Percentiles rank a stretch among this genome's conserved stretches.
Evolutionary conservation across 495 filamentous ascomycete species (phyloP).

Genomic region (Penicillium steckii): DNA sequence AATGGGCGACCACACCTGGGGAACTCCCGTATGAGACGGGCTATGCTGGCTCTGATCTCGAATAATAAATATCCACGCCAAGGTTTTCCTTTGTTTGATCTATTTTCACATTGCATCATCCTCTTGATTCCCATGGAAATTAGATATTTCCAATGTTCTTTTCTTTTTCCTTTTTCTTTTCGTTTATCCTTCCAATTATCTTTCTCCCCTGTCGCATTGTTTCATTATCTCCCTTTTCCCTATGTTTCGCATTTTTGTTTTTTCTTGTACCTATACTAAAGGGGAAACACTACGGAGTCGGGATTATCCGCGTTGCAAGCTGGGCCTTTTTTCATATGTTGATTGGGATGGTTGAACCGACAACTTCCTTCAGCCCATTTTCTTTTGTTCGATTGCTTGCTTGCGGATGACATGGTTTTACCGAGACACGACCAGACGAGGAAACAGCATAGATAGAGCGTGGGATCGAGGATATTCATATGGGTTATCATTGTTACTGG

Average conservation of each 20-base stretch:
- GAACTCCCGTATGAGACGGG: conserved; percentile 37
- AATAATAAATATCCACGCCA: conserved; percentile 1
- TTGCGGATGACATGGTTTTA: conserved; percentile 28
- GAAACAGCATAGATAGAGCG: conserved; percentile 35
- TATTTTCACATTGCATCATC: conserved; percentile 20
- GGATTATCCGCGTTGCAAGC: conserved; percentile 21
- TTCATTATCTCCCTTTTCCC: conserved; percentile 5
- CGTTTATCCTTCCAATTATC: conserved; percentile 9
- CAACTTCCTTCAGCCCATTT: conserved; percentile 2
- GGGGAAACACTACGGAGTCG: conserved; percentile 37
- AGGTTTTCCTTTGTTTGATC: conserved; percentile 24
- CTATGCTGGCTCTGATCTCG: background rate
- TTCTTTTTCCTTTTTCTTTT: conserved; percentile 12
- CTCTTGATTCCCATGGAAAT: conserved; percentile 28
- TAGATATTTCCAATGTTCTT: conserved; percentile 16
- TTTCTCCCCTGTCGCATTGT: conserved; percentile 11
- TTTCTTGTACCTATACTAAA: conserved; percentile 30
- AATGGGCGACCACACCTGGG: conserved; percentile 41
- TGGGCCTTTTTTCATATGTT: conserved; percentile 14
- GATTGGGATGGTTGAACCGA: background rate
- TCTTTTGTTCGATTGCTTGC: conserved; percentile 23
- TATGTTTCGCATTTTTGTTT: conserved; percentile 22
- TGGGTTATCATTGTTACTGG: conserved; percentile 25
- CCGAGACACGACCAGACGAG: conserved; percentile 33
- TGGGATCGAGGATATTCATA: conserved; percentile 18